Evolutionary conservation across 192 early-diverging fungal genomes (phyloP).

Genomic region (Glomus cerebriforme): DNA sequence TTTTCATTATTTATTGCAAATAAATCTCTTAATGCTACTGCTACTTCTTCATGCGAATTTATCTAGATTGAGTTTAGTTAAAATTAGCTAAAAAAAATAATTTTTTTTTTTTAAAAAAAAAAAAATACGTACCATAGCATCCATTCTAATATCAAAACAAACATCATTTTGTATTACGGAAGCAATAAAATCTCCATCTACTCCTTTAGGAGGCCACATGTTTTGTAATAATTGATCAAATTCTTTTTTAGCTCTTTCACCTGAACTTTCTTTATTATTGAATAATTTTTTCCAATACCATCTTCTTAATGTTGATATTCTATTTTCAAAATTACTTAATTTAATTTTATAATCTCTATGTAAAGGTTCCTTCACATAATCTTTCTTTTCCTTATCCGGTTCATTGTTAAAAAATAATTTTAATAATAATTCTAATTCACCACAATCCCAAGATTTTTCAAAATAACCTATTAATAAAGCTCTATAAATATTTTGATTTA

Average conservation of each 20-base stretch:
- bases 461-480: slow-evolving; percentile 32
- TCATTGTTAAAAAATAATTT: slow-evolving; percentile 9
- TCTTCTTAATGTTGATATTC: slow-evolving; percentile 14
- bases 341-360: slow-evolving; percentile 14
- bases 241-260: slow-evolving; percentile 5
- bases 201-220: background rate
- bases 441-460: slow-evolving; percentile 34
- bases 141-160: slow-evolving; percentile 4
- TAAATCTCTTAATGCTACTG: slow-evolving; percentile 12
- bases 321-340: background rate
- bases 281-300: slow-evolving; percentile 12
- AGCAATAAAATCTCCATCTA: background rate
- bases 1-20: slow-evolving; percentile 10
- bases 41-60: background rate
- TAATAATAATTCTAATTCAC: slow-evolving; percentile 1
- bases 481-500: slow-evolving; percentile 23
- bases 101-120: too few species aligned
- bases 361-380: background rate
- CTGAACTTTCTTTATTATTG: background rate
- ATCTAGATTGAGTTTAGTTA: background rate
- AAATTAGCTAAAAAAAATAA: background rate
- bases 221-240: slow-evolving; percentile 27
- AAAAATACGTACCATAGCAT: slow-evolving; percentile 9
- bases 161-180: slow-evolving; percentile 17
- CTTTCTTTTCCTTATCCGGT: background rate